Evolutionary conservation across 1,284 basidiomycete genomes (phyloP).

Genomic region (Fomitopsis schrenkii): DNA sequence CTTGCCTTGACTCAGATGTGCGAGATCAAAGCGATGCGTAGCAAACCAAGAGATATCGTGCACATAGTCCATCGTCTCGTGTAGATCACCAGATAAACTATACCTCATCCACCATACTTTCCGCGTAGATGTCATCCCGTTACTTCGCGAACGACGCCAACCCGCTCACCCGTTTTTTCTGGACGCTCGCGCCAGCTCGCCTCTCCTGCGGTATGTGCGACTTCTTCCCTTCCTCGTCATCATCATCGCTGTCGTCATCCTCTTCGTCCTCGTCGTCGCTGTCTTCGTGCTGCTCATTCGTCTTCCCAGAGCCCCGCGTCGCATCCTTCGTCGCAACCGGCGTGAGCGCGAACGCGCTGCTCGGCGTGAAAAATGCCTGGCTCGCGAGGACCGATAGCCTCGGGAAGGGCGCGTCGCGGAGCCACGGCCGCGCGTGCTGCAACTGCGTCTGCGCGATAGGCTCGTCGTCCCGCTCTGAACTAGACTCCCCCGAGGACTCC

Average conservation of each 20-base stretch:
- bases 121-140: not conserved
- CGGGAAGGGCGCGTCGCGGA: slow-evolving; percentile 33
- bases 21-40: not conserved
- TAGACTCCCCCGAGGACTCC: slow-evolving; percentile 27
- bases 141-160: slow-evolving; percentile 1
- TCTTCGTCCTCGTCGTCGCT: slow-evolving; percentile 31
- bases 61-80: not conserved
- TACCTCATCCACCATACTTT: too few relatives aligned
- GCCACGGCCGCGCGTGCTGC: slow-evolving; percentile 17
- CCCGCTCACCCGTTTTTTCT: slow-evolving; percentile 10
- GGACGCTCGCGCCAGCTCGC: slow-evolving; percentile 41
- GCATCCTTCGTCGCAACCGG: slow-evolving; percentile 24
- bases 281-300: slow-evolving; percentile 31
- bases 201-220: slow-evolving; percentile 59
- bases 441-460: slow-evolving; percentile 10
- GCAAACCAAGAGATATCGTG: not conserved
- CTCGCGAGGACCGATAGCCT: slow-evolving; percentile 51
- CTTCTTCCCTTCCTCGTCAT: slow-evolving; percentile 9
- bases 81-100: not conserved
- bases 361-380: slow-evolving; percentile 35
- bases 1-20: not conserved
- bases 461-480: slow-evolving; percentile 31
- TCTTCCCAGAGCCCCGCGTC: slow-evolving; percentile 19
- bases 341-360: slow-evolving; percentile 14
- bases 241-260: slow-evolving; percentile 34